Base-by-base conservation (phyloP, 495 filamentous ascomycete genomes). In the Hyaloscypha finlandica region DNA sequence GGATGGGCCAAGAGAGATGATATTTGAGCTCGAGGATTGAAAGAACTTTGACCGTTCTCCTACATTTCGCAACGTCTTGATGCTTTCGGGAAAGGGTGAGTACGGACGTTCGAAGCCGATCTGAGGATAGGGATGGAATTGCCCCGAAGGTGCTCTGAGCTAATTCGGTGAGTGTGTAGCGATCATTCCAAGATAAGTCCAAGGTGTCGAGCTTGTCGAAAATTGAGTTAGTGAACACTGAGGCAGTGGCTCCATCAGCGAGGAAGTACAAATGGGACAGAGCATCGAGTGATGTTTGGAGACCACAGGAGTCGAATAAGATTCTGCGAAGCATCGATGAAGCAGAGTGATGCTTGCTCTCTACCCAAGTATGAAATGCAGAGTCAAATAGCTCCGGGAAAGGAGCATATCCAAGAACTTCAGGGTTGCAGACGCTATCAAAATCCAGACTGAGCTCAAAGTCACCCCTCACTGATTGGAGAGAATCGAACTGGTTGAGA, bases 1-100 rank as follows among this genome's bases (percentile, higher is more conserved):
- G 89, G n/a, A 96, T 81, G 0, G 93, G 88, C 94, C 94, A 97
- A 8, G 90, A 86, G 4, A 97, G 81, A 57, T 83, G 76, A 68
- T 89, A 91, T 4, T 78, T 79, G 12, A 92, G 79, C 8, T 79
- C 81, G 6, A 92, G 79, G n/a, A 74, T 76, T 11, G 84, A 77
- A 8, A 93, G 80, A 20, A 69, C 64, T 16, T 81, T 79, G 33
- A 85, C 79, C 3, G 81, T 80, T 66, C 68, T 75, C 45, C 84
- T 76, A 31, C 77, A 68, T 8, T 75, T 76, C 8, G 73, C 70
- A 25, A 80, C 73, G 56, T 70, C 70, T 4, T 78, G 59, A 14
- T 60, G 65, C 56, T 75, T 76, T 5, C 81, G 77, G 37, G 84
- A 79, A 39, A 92, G 77, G 35, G 84, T 79, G 33, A 91, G 80